phyloP scores from a whole-genome alignment of 257 asterid species.

The Solanum pennellii region DNA sequence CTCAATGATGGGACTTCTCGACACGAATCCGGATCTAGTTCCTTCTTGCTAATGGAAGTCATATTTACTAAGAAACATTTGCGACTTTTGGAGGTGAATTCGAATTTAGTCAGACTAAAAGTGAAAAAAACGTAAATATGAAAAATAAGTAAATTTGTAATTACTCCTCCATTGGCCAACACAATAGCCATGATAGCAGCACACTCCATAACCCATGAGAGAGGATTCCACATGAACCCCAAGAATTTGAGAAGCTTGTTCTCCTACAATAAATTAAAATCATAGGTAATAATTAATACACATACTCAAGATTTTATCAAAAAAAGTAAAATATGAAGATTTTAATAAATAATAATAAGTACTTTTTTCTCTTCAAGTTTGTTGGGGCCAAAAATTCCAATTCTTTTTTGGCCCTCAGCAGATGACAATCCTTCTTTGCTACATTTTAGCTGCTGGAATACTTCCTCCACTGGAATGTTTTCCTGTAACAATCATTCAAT shows the following conservation, averaged over 20 bases:
- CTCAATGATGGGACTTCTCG: no score
- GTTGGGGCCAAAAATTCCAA: constrained; percentile 58
- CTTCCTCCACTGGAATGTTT: constrained; percentile 66
- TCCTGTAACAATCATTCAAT: constrained; percentile 26
- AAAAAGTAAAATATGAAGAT: neutral
- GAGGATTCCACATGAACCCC: constrained; percentile 99
- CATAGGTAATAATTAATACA: neutral
- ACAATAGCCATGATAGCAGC: constrained; percentile 91
- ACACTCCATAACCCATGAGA: constrained; percentile 92
- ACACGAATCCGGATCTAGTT: no score
- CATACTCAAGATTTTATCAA: neutral
- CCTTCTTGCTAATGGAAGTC: neutral
- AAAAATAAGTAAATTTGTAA: neutral
- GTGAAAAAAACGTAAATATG: neutral
- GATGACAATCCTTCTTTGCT: constrained; percentile 48
- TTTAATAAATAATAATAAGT: neutral
- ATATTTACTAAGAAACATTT: neutral
- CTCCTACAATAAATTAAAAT: constrained; percentile 13
- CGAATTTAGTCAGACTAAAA: no score
- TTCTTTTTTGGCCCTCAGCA: constrained; percentile 51
- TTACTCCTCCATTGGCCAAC: constrained; percentile 78
- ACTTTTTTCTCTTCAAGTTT: constrained; percentile 75
- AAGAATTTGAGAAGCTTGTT: constrained; percentile 57
- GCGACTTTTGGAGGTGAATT: neutral
- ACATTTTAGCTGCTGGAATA: constrained; percentile 47